phyloP scores from a whole-genome alignment of 805 yeast species.

The Maudiozyma bulderi region DNA sequence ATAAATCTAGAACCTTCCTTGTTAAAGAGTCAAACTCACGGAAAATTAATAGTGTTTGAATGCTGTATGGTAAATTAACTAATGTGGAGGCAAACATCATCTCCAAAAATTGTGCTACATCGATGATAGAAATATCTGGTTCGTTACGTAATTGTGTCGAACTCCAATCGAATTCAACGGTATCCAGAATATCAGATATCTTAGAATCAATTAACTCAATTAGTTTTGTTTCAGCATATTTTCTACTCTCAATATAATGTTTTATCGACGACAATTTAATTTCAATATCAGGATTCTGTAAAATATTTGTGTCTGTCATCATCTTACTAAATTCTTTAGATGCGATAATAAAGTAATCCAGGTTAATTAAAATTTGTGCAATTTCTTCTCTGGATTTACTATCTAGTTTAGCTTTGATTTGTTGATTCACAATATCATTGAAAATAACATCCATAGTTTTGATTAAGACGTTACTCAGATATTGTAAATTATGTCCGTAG shows the following conservation, averaged over 20 bases:
- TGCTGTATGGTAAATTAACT: constrained; percentile 66
- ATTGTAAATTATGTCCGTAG: constrained; percentile 49
- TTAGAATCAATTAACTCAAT: constrained; percentile 76
- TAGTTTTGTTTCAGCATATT: constrained; percentile 67
- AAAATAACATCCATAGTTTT: constrained; percentile 61
- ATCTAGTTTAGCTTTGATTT: constrained; percentile 50
- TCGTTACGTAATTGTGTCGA: constrained; percentile 41
- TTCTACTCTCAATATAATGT: constrained; percentile 49
- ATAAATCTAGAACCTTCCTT: constrained; percentile 51
- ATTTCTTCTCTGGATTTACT: constrained; percentile 80
- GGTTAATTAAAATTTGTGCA: constrained; percentile 78
- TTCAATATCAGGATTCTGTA: constrained; percentile 32
- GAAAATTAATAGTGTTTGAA: constrained; percentile 70
- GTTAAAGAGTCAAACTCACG: constrained; percentile 82
- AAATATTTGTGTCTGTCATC: constrained; percentile 31
- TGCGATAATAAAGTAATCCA: constrained; percentile 77
- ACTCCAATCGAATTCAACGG: constrained; percentile 81
- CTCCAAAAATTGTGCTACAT: constrained; percentile 75
- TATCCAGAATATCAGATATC: constrained; percentile 68
- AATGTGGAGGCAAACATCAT: constrained; percentile 80
- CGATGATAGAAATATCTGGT: constrained; percentile 68
- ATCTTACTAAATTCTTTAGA: constrained; percentile 48
- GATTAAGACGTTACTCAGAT: constrained; percentile 50
- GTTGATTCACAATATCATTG: constrained; percentile 53
- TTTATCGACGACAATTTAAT: constrained; percentile 43